Evolutionary conservation across 768 basidiomycete genomes (phyloP).

Genomic region (Sporobolomyces phaffii): DNA sequence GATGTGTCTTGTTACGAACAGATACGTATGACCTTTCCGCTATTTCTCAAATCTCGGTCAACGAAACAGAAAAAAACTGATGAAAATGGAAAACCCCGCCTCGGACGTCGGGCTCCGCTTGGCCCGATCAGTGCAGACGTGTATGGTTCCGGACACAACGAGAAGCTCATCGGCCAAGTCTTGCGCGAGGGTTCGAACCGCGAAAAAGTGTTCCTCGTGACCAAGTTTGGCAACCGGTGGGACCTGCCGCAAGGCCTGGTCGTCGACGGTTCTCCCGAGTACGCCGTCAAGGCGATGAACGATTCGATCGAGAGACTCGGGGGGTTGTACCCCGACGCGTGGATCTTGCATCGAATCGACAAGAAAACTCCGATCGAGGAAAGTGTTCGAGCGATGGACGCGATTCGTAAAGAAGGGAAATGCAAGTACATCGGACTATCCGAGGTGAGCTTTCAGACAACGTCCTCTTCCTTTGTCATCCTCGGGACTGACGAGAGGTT

Average conservation of each 20-base stretch:
- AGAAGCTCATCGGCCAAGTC: constrained; percentile 18
- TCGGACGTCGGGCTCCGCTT: too few species aligned
- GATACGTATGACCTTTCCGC: too few species aligned
- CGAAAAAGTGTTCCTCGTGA: constrained; percentile 11
- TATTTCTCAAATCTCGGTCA: too few species aligned
- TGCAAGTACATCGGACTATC: constrained; percentile 60
- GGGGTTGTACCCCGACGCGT: constrained; percentile 5
- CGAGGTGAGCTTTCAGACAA: constrained; percentile 50
- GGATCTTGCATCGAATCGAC: constrained; percentile 25
- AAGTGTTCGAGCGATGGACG: constrained; percentile 48
- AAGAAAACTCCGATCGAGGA: constrained; percentile 29
- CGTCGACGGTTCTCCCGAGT: constrained; percentile 15
- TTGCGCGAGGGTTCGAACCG: constrained; percentile 28
- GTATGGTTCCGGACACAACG: constrained; percentile 24
- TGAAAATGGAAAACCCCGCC: too few species aligned
- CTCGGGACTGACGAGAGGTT: neutral
- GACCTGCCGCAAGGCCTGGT: neutral
- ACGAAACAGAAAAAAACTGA: too few species aligned
- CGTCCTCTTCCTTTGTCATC: neutral
- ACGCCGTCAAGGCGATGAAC: neutral
- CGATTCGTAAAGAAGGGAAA: constrained; percentile 55
- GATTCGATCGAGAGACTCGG: constrained; percentile 10
- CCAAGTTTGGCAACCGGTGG: constrained; percentile 13
- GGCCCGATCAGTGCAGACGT: too few species aligned
- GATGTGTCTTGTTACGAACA: neutral